phyloP scores from a whole-genome alignment of 78 protist species.

The Dictyostelium firmibasis region DNA sequence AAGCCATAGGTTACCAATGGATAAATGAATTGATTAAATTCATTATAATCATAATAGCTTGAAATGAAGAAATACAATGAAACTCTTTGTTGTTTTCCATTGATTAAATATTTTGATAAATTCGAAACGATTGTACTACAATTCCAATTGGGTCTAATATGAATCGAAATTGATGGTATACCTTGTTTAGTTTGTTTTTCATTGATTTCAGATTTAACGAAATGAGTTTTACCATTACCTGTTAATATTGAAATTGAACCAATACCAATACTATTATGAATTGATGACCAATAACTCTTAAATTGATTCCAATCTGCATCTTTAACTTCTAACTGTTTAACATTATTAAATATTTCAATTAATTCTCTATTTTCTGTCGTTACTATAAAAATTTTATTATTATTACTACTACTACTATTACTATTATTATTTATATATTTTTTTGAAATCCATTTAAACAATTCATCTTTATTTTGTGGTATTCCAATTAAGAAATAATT shows the following conservation, averaged over 20 bases:
- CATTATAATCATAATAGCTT: neutral
- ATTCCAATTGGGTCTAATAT: slow-evolving; percentile 11
- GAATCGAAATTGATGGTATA: neutral
- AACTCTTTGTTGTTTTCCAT: neutral
- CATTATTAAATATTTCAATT: slow-evolving; percentile 1
- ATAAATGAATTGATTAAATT: slow-evolving; percentile 27
- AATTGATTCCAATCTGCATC: slow-evolving; percentile 12
- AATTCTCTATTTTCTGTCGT: slow-evolving; percentile 1
- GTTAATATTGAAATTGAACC: slow-evolving; percentile 5
- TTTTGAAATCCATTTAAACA: slow-evolving; percentile 44
- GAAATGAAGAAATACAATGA: neutral
- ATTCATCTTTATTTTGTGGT: slow-evolving; percentile 22
- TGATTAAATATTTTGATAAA: neutral
- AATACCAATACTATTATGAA: neutral
- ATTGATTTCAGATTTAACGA: neutral
- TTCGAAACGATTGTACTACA: neutral
- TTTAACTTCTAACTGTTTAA: slow-evolving; percentile 10
- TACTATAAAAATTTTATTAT: neutral
- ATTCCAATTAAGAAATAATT: slow-evolving; percentile 41
- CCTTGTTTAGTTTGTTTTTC: neutral
- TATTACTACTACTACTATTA: neutral
- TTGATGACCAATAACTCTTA: neutral
- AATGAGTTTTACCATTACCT: slow-evolving; percentile 21
- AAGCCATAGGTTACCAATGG: slow-evolving; percentile 52
- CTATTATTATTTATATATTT: neutral